Evolutionary conservation across 768 basidiomycete genomes (phyloP).

Genomic region (Pulveroboletus ravenelii): DNA sequence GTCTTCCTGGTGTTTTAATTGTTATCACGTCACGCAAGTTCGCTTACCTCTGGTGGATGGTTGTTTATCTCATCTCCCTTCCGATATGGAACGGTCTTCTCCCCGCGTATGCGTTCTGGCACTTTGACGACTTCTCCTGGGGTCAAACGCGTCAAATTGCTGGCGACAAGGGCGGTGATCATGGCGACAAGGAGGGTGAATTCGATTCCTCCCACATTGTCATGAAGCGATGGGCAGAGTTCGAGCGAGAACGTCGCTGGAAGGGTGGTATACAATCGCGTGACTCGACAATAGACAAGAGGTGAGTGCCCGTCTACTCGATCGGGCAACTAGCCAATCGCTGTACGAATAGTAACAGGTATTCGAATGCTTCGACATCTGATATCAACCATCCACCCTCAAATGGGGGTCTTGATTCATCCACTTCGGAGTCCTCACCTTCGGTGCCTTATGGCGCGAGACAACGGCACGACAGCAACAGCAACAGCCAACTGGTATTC

Average conservation of each 20-base stretch:
- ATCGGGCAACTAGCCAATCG: constrained; percentile 13
- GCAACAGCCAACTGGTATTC: constrained; percentile 66
- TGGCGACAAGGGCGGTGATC: constrained; percentile 66
- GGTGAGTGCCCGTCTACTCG: constrained; percentile 39
- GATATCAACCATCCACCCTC: constrained; percentile 60
- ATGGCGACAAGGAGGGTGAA: constrained; percentile 94
- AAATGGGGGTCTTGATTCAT: constrained; percentile 49
- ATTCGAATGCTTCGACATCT: constrained; percentile 74
- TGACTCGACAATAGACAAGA: constrained; percentile 68
- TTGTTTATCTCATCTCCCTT: constrained; percentile 86
- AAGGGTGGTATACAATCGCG: constrained; percentile 81
- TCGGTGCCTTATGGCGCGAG: constrained; percentile 38
- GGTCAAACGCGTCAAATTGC: constrained; percentile 86
- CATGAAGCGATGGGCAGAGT: constrained; percentile 99
- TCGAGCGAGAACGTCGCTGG: constrained; percentile 93
- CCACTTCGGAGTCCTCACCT: constrained; percentile 55
- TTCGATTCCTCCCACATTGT: constrained; percentile 96
- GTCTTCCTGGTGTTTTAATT: constrained; percentile 92
- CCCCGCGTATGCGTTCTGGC: constrained; percentile 97
- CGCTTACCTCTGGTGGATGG: constrained; percentile 96
- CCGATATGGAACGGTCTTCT: constrained; percentile 97
- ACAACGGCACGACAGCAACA: constrained; percentile 62
- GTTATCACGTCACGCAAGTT: constrained; percentile 93
- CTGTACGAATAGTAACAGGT: constrained; percentile 46
- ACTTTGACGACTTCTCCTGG: constrained; percentile 98